phyloP scores from a whole-genome alignment of 164 flowering plant genomes.

The Macadamia tetraphylla region DNA sequence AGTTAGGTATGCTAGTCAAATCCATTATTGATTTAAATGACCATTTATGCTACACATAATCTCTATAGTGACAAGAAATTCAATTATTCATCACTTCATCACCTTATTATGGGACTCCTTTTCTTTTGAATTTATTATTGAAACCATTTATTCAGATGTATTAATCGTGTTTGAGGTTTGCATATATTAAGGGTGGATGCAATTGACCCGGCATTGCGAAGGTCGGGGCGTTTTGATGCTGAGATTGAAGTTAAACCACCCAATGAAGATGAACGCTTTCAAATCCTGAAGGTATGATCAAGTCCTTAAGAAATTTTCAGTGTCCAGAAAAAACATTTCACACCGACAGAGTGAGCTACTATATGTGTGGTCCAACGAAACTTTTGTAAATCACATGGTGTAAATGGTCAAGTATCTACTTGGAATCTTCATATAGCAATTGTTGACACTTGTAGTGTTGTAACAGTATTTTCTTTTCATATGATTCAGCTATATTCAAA shows the following conservation, averaged over 20 bases:
- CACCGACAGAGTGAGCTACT: background rate
- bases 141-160: background rate
- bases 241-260: constrained; percentile 89
- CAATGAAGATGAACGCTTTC: constrained; percentile 66
- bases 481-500: constrained; percentile 67
- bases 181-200: constrained; percentile 57
- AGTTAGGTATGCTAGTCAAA: background rate
- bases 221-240: constrained; percentile 84
- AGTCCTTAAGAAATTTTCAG: background rate
- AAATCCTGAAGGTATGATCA: constrained; percentile 62
- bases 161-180: background rate
- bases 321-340: too few species aligned
- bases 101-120: background rate
- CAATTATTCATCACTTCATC: background rate
- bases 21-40: too few species aligned
- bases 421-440: background rate
- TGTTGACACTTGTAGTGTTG: background rate
- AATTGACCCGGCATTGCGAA: constrained; percentile 85
- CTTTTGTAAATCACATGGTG: background rate
- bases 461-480: constrained; percentile 7
- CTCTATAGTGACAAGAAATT: background rate
- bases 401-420: background rate
- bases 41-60: background rate
- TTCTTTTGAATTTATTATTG: constrained; percentile 1
- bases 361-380: background rate